These are phyloP conservation scores for Chaetomium sp. DNA, from an alignment of 2,329 filamentous ascomycete species.

Conservation along the genomic window DNA sequence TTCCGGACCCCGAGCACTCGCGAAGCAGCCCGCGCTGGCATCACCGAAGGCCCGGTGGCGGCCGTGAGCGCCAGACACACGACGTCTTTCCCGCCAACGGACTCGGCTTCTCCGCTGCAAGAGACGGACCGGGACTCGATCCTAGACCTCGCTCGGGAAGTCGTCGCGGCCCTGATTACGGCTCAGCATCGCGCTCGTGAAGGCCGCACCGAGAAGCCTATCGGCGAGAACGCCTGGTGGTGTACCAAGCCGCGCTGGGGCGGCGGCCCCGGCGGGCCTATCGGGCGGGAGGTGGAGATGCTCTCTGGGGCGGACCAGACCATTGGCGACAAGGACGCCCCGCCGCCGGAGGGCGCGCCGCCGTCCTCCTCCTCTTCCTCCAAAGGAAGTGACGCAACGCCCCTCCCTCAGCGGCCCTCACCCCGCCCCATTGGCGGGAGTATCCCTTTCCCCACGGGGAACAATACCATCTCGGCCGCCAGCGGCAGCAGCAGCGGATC, in stretches of 20 bases:
- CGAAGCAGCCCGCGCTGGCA: slow-evolving; percentile 59
- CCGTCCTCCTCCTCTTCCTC: slow-evolving; percentile 12
- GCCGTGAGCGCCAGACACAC: slow-evolving; percentile 61
- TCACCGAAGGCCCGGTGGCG: slow-evolving; percentile 64
- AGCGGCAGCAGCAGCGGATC: slow-evolving; percentile 13
- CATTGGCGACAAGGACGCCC: slow-evolving; percentile 50
- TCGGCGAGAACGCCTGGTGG: slow-evolving; percentile 65
- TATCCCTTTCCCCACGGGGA: not conserved
- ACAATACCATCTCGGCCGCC: not conserved
- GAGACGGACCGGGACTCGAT: slow-evolving; percentile 53
- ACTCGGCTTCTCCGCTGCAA: not conserved
- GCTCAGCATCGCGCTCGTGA: slow-evolving; percentile 65
- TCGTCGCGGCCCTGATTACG: slow-evolving; percentile 61
- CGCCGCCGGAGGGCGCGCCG: slow-evolving; percentile 30
- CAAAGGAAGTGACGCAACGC: not conserved
- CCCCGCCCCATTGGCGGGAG: slow-evolving; percentile 7
- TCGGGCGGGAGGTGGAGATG: slow-evolving; percentile 61
- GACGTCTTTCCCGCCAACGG: slow-evolving; percentile 49
- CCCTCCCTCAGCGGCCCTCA: slow-evolving; percentile 23
- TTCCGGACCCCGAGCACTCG: slow-evolving; percentile 63
- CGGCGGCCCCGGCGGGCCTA: slow-evolving; percentile 62
- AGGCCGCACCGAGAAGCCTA: slow-evolving; percentile 56
- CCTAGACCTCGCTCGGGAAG: slow-evolving; percentile 63
- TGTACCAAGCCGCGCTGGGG: slow-evolving; percentile 63
- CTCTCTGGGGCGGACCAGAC: slow-evolving; percentile 42